Base-by-base conservation (phyloP, 306 rosid genomes). In the Boehmeria nivea region DNA sequence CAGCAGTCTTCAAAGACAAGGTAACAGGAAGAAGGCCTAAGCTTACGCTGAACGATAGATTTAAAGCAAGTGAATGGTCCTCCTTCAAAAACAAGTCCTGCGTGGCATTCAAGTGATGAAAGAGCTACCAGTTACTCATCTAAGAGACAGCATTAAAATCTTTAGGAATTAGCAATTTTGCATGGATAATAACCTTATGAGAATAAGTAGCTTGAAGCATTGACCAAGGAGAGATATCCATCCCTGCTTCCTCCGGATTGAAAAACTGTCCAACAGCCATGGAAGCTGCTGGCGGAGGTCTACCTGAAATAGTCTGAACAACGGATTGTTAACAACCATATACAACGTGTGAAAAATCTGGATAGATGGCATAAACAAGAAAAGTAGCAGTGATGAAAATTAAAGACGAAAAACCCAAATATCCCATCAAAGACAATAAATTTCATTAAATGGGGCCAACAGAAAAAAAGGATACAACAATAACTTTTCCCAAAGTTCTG, bases 231-330 rank as follows among this genome's bases (percentile, higher is more conserved):
- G 95, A 81, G 68, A 93, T 64, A 55, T 81, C 84, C 65, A 61
- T 65, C 65, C 68, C 76, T 66, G 95, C 96, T 66, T 86, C 96
- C 57, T 71, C 73, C n/a, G 94, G 96, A 63, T 85, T 87, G 71
- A 71, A 93, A 76, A 93, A 93, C 76, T 93, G 95, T 69, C 99
- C 99, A 71, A 93, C 96, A 47, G 95, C 99, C 99, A 93, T 93
- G 68, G 99, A 87, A 68, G 81, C 85, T 45, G 99, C 96, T 48
- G 96, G 99, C 34, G 96, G 96, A 66, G 99, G 99, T 76, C 99
- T 93, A 57, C 96, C 99, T 79, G 99, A 85, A 82, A 93, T 64
- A 73, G 89, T 71, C 99, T 93, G 95, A 72, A 51, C 62, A 80
- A 69, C 59, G 63, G 54, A 74, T 58, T 61, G 80, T 78, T 77